These are phyloP conservation scores for Rubus idaeus DNA, from an alignment of 306 rosid genomes.

Conservation along the genomic window DNA sequence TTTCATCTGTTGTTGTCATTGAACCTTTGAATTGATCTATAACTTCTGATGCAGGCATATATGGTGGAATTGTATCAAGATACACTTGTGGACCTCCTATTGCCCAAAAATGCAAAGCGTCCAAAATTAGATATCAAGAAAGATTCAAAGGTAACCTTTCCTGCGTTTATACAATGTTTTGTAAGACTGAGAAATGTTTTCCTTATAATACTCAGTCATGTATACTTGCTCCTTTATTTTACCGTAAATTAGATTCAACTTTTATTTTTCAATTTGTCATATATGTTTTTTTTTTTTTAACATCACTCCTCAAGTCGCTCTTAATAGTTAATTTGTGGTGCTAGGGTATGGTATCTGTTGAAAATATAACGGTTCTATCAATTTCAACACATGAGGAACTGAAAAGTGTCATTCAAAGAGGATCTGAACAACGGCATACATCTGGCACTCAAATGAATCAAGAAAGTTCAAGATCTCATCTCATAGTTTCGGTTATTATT, in stretches of 20 bases:
- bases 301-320: slow-evolving; percentile 4
- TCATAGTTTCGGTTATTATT: slow-evolving; percentile 72
- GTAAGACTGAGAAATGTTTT: background rate
- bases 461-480: slow-evolving; percentile 94
- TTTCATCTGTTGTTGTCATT: background rate
- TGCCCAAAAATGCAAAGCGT: slow-evolving; percentile 73
- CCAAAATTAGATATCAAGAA: slow-evolving; percentile 79
- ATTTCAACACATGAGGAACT: slow-evolving; percentile 73
- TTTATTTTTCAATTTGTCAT: background rate
- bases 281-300: background rate
- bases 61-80: slow-evolving; percentile 95
- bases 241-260: background rate
- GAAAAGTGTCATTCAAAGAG: slow-evolving; percentile 66
- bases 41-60: slow-evolving; percentile 60
- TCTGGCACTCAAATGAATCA: slow-evolving; percentile 91
- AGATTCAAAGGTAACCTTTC: slow-evolving; percentile 73
- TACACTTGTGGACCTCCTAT: slow-evolving; percentile 82
- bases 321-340: slow-evolving; percentile 27
- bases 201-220: background rate
- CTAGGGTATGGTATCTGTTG: slow-evolving; percentile 92
- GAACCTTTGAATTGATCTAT: background rate
- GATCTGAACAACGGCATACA: slow-evolving; percentile 74
- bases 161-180: background rate
- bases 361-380: slow-evolving; percentile 65
- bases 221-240: background rate